Conservation (phyloP, 768 basidiomycete genomes). For the Naganishia randhawae region DNA sequence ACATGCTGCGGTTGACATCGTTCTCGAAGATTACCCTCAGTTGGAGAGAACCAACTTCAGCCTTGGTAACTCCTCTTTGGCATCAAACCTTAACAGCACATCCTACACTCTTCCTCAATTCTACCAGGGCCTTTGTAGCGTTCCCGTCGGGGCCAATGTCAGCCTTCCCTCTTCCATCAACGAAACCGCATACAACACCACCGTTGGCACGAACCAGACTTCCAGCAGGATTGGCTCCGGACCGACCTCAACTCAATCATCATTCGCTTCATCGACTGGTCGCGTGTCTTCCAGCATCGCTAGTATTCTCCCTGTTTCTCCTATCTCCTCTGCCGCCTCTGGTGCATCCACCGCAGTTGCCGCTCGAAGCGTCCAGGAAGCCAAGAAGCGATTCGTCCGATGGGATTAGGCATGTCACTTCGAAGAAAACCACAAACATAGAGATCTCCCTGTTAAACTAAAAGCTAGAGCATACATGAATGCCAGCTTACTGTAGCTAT, state of each 20-base stretch:
- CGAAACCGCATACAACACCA: slow-evolving; percentile 42
- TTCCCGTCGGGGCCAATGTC: slow-evolving; percentile 35
- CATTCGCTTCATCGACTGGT: slow-evolving; percentile 10
- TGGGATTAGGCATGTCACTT: slow-evolving; percentile 15
- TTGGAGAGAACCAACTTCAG: slow-evolving; percentile 23
- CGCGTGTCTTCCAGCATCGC: not conserved
- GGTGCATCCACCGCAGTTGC: slow-evolving; percentile 18
- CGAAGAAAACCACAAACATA: not conserved
- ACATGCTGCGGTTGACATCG: slow-evolving; percentile 42
- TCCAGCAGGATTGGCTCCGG: not conserved
- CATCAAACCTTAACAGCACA: slow-evolving; percentile 28
- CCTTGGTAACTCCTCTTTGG: slow-evolving; percentile 20
- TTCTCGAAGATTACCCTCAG: slow-evolving; percentile 28
- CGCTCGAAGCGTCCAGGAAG: slow-evolving; percentile 24
- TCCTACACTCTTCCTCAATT: slow-evolving; percentile 33
- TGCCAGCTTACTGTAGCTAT: slow-evolving; percentile 4
- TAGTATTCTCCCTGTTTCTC: not conserved
- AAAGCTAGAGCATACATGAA: not conserved
- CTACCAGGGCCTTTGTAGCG: slow-evolving; percentile 24
- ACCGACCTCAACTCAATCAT: not conserved
- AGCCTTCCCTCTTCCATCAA: slow-evolving; percentile 43
- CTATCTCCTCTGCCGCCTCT: slow-evolving; percentile 15
- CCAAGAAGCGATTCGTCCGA: slow-evolving; percentile 29
- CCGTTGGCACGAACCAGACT: slow-evolving; percentile 32
- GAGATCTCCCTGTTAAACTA: not conserved